These are phyloP conservation scores for Mediolabrus comicus DNA, from an alignment of 108 stramenopile genomes.

Conservation along the genomic window DNA sequence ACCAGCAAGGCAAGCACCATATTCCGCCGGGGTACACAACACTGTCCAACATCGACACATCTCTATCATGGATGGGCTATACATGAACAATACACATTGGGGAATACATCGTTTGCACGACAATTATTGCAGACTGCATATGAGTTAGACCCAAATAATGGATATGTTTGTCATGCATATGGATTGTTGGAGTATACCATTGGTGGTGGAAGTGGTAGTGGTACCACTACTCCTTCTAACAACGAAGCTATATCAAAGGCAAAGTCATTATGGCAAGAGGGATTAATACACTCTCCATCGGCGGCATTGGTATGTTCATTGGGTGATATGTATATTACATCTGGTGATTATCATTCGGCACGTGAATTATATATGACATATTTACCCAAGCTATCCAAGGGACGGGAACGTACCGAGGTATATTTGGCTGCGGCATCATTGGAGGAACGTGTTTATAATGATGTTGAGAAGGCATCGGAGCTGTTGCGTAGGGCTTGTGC, in stretches of 20 bases:
- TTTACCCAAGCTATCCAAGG: slow-evolving; percentile 35
- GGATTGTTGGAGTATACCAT: slow-evolving; percentile 56
- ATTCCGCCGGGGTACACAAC: slow-evolving; percentile 54
- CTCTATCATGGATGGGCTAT: slow-evolving; percentile 83
- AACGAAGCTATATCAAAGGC: slow-evolving; percentile 23
- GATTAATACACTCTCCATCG: slow-evolving; percentile 53
- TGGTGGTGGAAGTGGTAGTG: slow-evolving; percentile 1
- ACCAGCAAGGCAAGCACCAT: slow-evolving; percentile 46
- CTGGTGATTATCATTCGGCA: slow-evolving; percentile 33
- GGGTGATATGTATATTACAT: slow-evolving; percentile 54
- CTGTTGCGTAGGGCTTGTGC: slow-evolving; percentile 51
- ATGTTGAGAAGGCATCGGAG: slow-evolving; percentile 53
- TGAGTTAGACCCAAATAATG: slow-evolving; percentile 63
- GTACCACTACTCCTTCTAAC: not conserved
- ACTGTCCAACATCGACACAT: slow-evolving; percentile 68
- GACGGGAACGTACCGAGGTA: slow-evolving; percentile 68
- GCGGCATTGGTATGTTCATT: slow-evolving; percentile 80
- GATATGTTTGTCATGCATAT: slow-evolving; percentile 82
- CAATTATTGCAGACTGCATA: slow-evolving; percentile 62
- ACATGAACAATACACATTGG: slow-evolving; percentile 59
- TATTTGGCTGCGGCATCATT: slow-evolving; percentile 73
- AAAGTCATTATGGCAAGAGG: slow-evolving; percentile 51
- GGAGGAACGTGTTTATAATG: slow-evolving; percentile 67
- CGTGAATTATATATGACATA: slow-evolving; percentile 55
- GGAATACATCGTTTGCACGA: slow-evolving; percentile 49